Base-by-base conservation (phyloP, 164 flowering plant species). In the Magnolia kwangsiensis region DNA sequence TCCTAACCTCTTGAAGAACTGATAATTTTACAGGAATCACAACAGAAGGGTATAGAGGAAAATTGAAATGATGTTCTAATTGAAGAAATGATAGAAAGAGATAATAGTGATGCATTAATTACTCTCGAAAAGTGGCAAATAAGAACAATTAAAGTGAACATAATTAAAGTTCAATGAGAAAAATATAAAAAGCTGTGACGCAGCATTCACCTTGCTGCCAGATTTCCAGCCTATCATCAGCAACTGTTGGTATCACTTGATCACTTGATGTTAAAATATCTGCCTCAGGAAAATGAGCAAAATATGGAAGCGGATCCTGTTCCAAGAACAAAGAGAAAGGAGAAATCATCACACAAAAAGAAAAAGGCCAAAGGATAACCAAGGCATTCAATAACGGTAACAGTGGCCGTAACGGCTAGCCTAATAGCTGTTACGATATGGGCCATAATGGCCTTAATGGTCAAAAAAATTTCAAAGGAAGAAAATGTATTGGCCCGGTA, bases 281-380 rank as follows among this genome's bases (percentile, higher is more conserved):
- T 71, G 99, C 99, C 77, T 77, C 92, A 68, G 97, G 98, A 83
- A 86, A 94, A 73, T 91, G 93, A 77, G 98, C 89, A 80, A 96
- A 81, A 83, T 94, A 96, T 18, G 98, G 99, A 66, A 96, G 97
- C 13, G 99, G 99, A 72, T 96, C 85, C 99, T 96, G 95, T 83
- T 77, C 58, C 76, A 74, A 77, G 63, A 8, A 73, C 37, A 72
- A 74, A 29, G 8, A 18, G 51, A 9, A 20, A 0, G 24, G 13
- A 45, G 49, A 37, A 55, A 50, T 23, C 71, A 75, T 55, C 37
- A 58, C 51, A 68, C 1, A 63, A 61, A 19, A n/a, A 55, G 24
- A 65, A 27, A 51, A n/a, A 19, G 24, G 55, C 4, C 49, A 45
- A 65, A 20, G 50, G 16, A 45, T 37, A 37, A 37, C 45, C 7